These are phyloP conservation scores for Saccharomycopsis olivae DNA, from an alignment of 805 yeast genomes.

Conservation along the genomic window DNA sequence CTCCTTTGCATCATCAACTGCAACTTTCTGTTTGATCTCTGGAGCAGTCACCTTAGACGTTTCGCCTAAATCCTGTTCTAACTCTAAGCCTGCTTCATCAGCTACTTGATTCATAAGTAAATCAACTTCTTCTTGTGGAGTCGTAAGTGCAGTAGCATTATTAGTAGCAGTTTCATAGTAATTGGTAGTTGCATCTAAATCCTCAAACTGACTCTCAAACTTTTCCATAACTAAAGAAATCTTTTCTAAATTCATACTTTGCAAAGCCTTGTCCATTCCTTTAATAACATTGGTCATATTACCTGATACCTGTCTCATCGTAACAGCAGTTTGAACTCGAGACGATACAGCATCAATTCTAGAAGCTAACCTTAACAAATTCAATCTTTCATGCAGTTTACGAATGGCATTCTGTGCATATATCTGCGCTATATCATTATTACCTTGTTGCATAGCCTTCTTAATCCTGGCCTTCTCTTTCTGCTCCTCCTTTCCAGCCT, in stretches of 20 bases:
- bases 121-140: constrained; percentile 95
- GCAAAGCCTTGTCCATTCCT: constrained; percentile 95
- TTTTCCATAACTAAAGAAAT: constrained; percentile 95
- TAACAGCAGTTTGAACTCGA: constrained; percentile 93
- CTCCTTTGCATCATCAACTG: constrained; percentile 61
- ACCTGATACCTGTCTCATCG: constrained; percentile 91
- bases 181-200: constrained; percentile 84
- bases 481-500: constrained; percentile 84
- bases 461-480: constrained; percentile 82
- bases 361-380: constrained; percentile 70
- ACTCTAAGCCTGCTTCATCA: constrained; percentile 92
- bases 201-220: constrained; percentile 93
- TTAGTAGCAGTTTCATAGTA: constrained; percentile 88
- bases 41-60: constrained; percentile 40
- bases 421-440: constrained; percentile 83
- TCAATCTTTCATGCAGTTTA: constrained; percentile 77
- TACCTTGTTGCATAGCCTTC: constrained; percentile 78
- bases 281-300: constrained; percentile 88
- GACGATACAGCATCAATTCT: constrained; percentile 94
- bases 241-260: constrained; percentile 87
- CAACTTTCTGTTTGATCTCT: constrained; percentile 27
- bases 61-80: constrained; percentile 72
- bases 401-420: constrained; percentile 96
- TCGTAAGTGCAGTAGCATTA: constrained; percentile 75
- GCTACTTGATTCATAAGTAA: constrained; percentile 84